Conservation (phyloP, 495 filamentous ascomycete species). For the Cladorrhinum samala region DNA sequence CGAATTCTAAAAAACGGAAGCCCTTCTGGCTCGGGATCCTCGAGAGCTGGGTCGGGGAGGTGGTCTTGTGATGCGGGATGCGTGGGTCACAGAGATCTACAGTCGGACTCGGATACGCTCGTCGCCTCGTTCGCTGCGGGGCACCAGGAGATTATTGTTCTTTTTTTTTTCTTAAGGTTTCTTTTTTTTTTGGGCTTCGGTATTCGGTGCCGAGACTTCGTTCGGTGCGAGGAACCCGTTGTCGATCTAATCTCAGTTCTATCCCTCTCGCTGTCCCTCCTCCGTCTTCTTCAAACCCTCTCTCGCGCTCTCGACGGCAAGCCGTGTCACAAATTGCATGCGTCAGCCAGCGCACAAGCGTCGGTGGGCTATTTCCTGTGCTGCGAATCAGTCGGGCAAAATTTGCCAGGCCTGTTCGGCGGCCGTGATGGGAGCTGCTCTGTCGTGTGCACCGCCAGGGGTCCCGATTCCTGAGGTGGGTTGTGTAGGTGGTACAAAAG, state of each 20-base stretch:
- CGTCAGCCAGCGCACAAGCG: constrained; percentile 7
- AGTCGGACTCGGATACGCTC: no score
- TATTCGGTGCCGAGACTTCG: background rate
- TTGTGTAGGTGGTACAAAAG: constrained; percentile 2
- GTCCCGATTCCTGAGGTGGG: constrained; percentile 2
- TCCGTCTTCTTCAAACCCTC: background rate
- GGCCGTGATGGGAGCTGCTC: background rate
- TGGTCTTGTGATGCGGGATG: background rate
- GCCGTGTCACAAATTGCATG: constrained; percentile 24
- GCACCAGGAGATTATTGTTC: no score
- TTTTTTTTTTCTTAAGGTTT: no score
- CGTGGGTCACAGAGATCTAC: background rate
- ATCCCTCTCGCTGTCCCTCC: no score
- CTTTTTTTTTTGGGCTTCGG: no score
- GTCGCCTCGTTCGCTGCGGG: no score
- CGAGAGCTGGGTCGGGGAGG: no score
- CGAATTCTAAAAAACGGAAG: no score
- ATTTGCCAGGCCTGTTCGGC: background rate
- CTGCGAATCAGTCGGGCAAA: background rate
- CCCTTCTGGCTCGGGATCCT: no score
- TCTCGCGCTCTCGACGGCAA: constrained; percentile 14
- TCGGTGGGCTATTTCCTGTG: background rate
- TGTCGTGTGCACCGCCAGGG: constrained; percentile 4
- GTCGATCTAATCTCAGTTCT: no score
- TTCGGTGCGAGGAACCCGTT: background rate